Conservation (phyloP, 331 rosid genomes). For the Rhamnella rubrinervis region DNA sequence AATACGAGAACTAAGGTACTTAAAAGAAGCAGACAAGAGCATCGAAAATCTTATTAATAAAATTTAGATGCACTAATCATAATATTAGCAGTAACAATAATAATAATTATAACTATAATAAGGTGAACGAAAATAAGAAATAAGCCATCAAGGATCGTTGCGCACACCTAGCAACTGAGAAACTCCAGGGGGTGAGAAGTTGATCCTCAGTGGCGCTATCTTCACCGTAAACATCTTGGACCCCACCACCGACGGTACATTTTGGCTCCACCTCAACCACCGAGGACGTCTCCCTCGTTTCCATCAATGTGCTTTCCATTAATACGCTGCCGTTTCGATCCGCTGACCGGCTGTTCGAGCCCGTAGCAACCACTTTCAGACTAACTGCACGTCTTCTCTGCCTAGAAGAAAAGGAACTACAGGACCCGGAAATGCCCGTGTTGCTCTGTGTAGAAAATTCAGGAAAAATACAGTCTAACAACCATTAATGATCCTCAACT, state of each 20-base stretch:
- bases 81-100: not conserved
- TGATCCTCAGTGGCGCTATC: slow-evolving; percentile 79
- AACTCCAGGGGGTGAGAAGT: slow-evolving; percentile 81
- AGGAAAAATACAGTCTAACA: not conserved
- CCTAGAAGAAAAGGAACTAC: slow-evolving; percentile 28
- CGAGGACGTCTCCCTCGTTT: slow-evolving; percentile 29
- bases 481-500: slow-evolving; percentile 1
- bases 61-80: no score
- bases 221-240: slow-evolving; percentile 62
- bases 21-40: no score
- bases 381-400: slow-evolving; percentile 40
- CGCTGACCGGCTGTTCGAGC: slow-evolving; percentile 43
- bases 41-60: no score
- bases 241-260: slow-evolving; percentile 50
- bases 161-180: slow-evolving; percentile 80
- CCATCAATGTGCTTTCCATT: slow-evolving; percentile 53
- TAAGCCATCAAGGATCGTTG: not conserved
- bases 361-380: slow-evolving; percentile 46
- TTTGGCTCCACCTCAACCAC: slow-evolving; percentile 38
- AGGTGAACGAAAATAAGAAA: not conserved
- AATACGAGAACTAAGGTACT: no score
- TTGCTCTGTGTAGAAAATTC: slow-evolving; percentile 39
- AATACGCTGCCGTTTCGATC: slow-evolving; percentile 58
- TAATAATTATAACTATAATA: not conserved
- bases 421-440: slow-evolving; percentile 37